A percentile compares a stretch with the other conserved stretches of the same genome.
These are phyloP conservation scores for Ophiostoma fasciatum DNA, from an alignment of 2,329 filamentous ascomycete genomes.

Conservation along the genomic window DNA sequence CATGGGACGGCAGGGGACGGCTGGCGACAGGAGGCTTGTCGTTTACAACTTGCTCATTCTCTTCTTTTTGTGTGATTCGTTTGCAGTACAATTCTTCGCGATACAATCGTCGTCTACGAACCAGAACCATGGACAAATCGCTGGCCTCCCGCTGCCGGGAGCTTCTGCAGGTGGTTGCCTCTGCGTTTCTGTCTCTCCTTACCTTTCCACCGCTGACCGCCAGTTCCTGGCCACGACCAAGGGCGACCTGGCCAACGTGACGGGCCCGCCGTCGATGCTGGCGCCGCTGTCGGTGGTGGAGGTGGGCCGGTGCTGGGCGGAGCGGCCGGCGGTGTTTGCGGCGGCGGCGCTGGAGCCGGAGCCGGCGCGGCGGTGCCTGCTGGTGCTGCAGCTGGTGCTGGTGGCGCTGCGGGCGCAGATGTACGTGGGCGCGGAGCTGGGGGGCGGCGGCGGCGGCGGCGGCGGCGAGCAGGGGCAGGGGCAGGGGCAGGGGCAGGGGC, in stretches of 20 bases:
- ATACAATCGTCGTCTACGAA: no score
- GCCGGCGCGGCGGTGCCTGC: conserved; percentile 27
- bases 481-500: no score
- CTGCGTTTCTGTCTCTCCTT: not conserved
- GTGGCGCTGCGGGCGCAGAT: conserved; percentile 30
- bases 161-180: conserved; percentile 15
- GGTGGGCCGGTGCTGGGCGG: conserved; percentile 34
- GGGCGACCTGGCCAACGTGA: conserved; percentile 36
- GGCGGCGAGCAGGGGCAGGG: no score
- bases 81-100: no score
- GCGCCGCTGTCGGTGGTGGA: conserved; percentile 34
- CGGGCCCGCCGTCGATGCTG: conserved; percentile 34
- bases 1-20: no score
- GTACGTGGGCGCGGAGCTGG: conserved; percentile 31
- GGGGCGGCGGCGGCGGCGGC: no score
- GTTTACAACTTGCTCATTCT: no score
- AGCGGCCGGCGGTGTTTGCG: conserved; percentile 31
- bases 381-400: conserved; percentile 32
- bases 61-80: no score
- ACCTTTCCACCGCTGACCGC: not conserved
- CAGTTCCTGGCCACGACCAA: conserved; percentile 25
- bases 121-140: conserved; percentile 15
- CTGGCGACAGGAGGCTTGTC: no score
- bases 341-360: conserved; percentile 30
- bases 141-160: conserved; percentile 18